phyloP scores from a whole-genome alignment of 176 grass and related monocot species.

The Aegilops longissima region DNA sequence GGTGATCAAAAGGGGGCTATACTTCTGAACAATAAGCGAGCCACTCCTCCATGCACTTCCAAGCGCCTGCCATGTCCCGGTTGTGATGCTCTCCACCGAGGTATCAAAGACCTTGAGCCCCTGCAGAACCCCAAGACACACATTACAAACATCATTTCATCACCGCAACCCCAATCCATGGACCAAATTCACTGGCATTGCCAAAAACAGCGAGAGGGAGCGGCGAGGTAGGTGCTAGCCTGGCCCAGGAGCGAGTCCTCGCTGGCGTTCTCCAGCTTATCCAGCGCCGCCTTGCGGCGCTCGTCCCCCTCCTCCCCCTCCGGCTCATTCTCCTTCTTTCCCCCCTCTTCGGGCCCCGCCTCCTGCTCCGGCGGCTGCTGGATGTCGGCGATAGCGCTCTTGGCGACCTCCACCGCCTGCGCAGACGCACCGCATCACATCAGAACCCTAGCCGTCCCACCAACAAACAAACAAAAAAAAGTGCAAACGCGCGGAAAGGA shows the following conservation, averaged over 20 bases:
- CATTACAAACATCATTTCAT: background rate
- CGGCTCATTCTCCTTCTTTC: background rate
- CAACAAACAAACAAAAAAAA: background rate
- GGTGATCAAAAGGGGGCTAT: background rate
- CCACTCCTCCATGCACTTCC: slow-evolving; percentile 85
- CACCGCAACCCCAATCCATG: background rate
- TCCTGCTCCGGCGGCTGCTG: slow-evolving; percentile 51
- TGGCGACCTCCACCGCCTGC: slow-evolving; percentile 91
- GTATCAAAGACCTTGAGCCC: slow-evolving; percentile 84
- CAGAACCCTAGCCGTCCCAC: slow-evolving; percentile 24
- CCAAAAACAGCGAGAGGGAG: background rate
- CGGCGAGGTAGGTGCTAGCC: slow-evolving; percentile 29
- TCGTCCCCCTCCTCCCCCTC: slow-evolving; percentile 28
- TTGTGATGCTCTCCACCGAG: slow-evolving; percentile 79
- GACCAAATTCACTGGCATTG: background rate
- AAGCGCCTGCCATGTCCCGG: slow-evolving; percentile 78
- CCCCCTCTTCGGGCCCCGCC: background rate
- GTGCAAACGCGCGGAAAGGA: background rate
- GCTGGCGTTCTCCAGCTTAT: slow-evolving; percentile 80
- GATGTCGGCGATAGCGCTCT: slow-evolving; percentile 72
- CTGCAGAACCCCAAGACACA: slow-evolving; percentile 44
- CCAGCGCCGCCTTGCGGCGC: slow-evolving; percentile 55
- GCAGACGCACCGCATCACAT: slow-evolving; percentile 16
- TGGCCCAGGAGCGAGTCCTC: slow-evolving; percentile 87
- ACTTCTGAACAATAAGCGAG: slow-evolving; percentile 76